phyloP scores from a whole-genome alignment of 805 yeast genomes.

The Brettanomyces sp. region DNA sequence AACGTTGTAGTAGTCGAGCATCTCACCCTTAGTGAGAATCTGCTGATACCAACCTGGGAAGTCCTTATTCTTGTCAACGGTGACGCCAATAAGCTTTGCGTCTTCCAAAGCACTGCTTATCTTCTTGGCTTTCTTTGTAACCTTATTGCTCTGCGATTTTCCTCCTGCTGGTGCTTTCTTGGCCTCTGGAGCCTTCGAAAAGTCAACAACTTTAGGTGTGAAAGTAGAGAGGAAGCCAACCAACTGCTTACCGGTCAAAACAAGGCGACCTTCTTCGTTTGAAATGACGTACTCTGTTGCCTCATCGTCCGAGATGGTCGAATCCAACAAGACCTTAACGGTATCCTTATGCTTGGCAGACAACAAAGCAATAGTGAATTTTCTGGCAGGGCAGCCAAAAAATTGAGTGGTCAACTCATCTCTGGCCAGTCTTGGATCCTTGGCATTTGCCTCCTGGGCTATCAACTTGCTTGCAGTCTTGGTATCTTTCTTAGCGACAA shows the following conservation, averaged over 20 bases:
- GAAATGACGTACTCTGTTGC: conserved; percentile 32
- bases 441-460: conserved; percentile 59
- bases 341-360: conserved; percentile 39
- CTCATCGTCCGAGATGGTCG: conserved; percentile 33
- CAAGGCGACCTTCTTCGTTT: conserved; percentile 43
- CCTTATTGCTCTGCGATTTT: conserved; percentile 12
- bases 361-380: conserved; percentile 50
- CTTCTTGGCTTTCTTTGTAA: conserved; percentile 14
- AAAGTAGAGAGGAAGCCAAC: conserved; percentile 42
- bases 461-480: conserved; percentile 57
- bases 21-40: conserved; percentile 91
- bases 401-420: conserved; percentile 66
- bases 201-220: conserved; percentile 47
- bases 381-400: conserved; percentile 48
- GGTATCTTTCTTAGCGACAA: conserved; percentile 65
- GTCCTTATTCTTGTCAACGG: conserved; percentile 85
- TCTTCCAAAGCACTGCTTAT: conserved; percentile 44
- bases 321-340: conserved; percentile 52
- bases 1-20: conserved; percentile 97
- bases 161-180: conserved; percentile 28
- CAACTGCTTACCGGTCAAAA: conserved; percentile 37
- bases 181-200: conserved; percentile 30
- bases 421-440: conserved; percentile 83
- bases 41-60: conserved; percentile 98
- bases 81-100: conserved; percentile 90